Evolutionary conservation across 768 basidiomycete genomes (phyloP), one percentile per base, ranked within the genome.

Genomic region (Tricholoma sp.): DNA sequence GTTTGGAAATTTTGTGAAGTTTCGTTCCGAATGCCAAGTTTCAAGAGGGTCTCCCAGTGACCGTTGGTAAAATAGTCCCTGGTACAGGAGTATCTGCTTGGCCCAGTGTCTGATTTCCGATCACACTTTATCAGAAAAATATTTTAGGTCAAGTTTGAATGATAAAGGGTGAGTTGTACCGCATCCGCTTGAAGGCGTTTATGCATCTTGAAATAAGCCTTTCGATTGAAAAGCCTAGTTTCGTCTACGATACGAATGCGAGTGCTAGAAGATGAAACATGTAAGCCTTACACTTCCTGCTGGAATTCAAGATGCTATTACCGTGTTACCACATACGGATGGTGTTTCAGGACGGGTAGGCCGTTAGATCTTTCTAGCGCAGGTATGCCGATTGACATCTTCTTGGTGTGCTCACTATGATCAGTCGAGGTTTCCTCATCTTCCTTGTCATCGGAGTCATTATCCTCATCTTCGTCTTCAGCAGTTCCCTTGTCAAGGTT

Each of bases 241-340:
- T 72, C 67, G 10, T 72, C 66, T 8, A 71, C 62, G 6, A 74
- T 62, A 11, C 65, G 68, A 6, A 76, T 61, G 28, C 71, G 68
- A 2, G 74, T 70, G 28, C 75, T 76, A 53, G 18, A 11, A 53
- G 18, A 11, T 39, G 31, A 1, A 32, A 8, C 17, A 24, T 24
- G 17, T 20, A 42, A 31, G 29, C n/a, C 4, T 48, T 12, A 42
- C 32, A 15, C 34, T 33, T 34, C 49, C n/a, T 24, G 18, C 13
- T 7, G 10, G 1, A n/a, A n/a, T 20, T 4, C 7, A 4, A 12
- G 20, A 47, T 44, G 10, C 37, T 29, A 31, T 53, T 44, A 72
- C 72, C 72, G 70, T 33, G 74, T 72, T 15, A 72, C 63, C 34
- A 76, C 61, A 39, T 72, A 72, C 3, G 75, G 75, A 55, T 73